A percentile compares a stretch with the other conserved stretches of the same genome.
These are phyloP conservation scores for Nakazawaea pomicola DNA, from an alignment of 805 yeast genomes.

Conservation along the genomic window DNA sequence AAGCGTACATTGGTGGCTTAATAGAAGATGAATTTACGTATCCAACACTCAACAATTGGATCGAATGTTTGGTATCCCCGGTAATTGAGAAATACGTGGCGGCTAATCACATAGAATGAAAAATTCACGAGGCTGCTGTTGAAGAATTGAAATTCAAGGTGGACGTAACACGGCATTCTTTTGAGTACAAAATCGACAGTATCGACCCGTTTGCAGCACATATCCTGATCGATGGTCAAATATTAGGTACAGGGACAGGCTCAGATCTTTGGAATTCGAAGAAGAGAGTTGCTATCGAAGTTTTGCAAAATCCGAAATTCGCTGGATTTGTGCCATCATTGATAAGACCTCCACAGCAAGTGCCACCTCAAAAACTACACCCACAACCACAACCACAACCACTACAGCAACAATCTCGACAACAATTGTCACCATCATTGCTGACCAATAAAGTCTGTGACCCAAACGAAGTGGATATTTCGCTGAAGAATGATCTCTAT, in stretches of 20 bases:
- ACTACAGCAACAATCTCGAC: neutral
- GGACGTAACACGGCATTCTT: neutral
- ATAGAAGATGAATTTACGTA: neutral
- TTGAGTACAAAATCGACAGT: neutral
- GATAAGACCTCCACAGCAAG: too few relatives aligned
- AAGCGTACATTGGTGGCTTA: neutral
- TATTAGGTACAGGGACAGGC: slow-evolving; percentile 1
- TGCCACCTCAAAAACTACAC: too few relatives aligned
- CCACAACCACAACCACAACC: too few relatives aligned
- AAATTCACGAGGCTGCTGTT: too few relatives aligned
- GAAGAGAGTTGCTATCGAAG: neutral
- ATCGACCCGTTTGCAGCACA: neutral
- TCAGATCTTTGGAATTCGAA: neutral
- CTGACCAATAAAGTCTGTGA: too few relatives aligned
- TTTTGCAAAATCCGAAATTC: neutral
- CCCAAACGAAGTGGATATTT: neutral
- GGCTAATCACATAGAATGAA: too few relatives aligned
- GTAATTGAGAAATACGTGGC: too few relatives aligned
- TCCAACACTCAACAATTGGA: too few relatives aligned
- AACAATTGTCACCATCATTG: too few relatives aligned
- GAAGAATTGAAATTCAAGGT: too few relatives aligned
- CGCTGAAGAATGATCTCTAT: slow-evolving; percentile 24
- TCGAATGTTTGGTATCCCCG: too few relatives aligned
- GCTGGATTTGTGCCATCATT: too few relatives aligned
- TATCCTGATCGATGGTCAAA: neutral